Percentiles rank a stretch among this genome's conserved stretches.
phyloP scores from a whole-genome alignment of 2,329 filamentous ascomycete genomes.

The Pseudophaeomoniella oleicola region DNA sequence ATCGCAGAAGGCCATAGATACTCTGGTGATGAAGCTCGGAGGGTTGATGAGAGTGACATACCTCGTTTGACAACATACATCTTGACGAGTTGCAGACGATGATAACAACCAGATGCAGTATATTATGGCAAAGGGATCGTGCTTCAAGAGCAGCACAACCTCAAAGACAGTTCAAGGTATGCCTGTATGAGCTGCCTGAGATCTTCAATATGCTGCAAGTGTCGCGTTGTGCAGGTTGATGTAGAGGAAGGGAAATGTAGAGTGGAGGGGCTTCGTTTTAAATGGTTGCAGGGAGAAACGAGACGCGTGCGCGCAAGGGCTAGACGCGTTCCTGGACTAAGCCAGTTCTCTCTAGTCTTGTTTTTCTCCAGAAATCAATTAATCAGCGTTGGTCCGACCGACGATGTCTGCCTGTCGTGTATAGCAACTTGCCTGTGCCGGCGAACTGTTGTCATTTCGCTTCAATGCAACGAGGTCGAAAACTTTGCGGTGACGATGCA shows the following conservation, averaged over 20 bases:
- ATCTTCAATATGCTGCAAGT: not conserved
- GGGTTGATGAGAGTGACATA: constrained; percentile 19
- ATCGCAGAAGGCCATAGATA: constrained; percentile 1
- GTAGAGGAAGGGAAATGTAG: not conserved
- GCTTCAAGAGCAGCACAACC: not conserved
- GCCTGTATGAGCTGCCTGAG: no score
- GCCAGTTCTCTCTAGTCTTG: not conserved
- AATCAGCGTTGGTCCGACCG: not conserved
- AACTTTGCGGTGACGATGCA: no score
- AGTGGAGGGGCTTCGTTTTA: not conserved
- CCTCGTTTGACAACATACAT: constrained; percentile 53
- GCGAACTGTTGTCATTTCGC: no score
- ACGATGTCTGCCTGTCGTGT: not conserved
- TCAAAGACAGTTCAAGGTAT: no score
- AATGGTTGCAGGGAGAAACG: not conserved
- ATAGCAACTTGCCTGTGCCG: not conserved
- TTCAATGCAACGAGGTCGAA: no score
- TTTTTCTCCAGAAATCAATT: not conserved
- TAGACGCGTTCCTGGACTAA: not conserved
- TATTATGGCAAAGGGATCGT: not conserved
- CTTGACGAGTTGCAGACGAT: constrained; percentile 13
- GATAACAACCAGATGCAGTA: not conserved
- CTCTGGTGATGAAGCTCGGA: not conserved
- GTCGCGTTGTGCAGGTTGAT: not conserved
- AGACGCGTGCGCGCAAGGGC: not conserved